Base-by-base conservation (phyloP, 2,329 filamentous ascomycete species). In the Colletotrichum lupini region DNA sequence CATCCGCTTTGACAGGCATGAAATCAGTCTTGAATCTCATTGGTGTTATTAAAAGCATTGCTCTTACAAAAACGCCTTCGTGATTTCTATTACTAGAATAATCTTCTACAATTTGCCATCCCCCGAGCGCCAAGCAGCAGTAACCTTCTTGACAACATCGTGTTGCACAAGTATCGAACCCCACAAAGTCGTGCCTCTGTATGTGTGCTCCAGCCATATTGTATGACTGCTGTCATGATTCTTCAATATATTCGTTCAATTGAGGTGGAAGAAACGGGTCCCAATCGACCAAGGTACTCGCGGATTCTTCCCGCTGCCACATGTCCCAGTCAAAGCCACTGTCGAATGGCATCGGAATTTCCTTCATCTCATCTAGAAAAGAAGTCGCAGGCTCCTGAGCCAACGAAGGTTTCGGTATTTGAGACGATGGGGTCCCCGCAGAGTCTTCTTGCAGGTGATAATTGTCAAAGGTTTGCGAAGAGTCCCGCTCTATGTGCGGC, bases 221-320 rank as follows among this genome's bases (percentile, higher is more conserved):
- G 9, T 26, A 16, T 5, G 11, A 24, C 52, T 53, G n/a, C 52
- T 53, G n/a, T 9, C 52, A 53, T 24, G 52, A 12, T 53, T 53
- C 52, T n/a, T 16, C 52, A 14, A 4, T 53, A 26, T 24, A 3
- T 14, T 14, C 3, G 24, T 6, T n/a, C n/a, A 0, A 8, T 1
- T 12, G 52, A 53, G 8, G 0, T 8, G 7, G 1, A 53, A 2
- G 12, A 26, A 3, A 24, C 5, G 1, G 1, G n/a, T 1, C 24
- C 9, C 3, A 26, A 53, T 3, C 11, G 24, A n/a, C 1, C 12
- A 26, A 53, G 9, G n/a, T n/a, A 26, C 52, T 53, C 52, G 52
- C n/a, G 19, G 52, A 26, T 26, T 53, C 52, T 22, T 53, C 52
- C 52, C 52, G 0, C 19, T n/a, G 16, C 49, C 4, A 42, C 37